A percentile compares a stretch with the other conserved stretches of the same genome.
phyloP scores from a whole-genome alignment of 2,329 filamentous ascomycete genomes.

The Claviceps paspali region DNA sequence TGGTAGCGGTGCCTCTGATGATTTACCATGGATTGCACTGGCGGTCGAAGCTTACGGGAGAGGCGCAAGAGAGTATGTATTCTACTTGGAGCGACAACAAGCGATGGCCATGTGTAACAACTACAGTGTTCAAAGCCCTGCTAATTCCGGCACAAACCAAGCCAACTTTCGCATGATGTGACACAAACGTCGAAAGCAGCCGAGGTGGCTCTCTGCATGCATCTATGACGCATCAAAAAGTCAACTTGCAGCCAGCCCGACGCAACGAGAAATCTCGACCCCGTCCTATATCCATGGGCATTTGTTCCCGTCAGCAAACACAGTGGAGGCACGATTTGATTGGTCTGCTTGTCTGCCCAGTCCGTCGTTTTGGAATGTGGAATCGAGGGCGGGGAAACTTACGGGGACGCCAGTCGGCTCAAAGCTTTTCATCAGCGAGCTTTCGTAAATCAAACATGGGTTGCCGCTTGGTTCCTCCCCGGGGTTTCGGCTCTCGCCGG shows the following conservation, averaged over 20 bases:
- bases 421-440: conserved; percentile 45
- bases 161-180: neutral
- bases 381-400: conserved; percentile 21
- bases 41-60: no score
- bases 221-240: conserved; percentile 1
- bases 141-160: no score
- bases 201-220: neutral
- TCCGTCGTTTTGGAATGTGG: neutral
- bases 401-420: conserved; percentile 53
- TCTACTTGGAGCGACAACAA: neutral
- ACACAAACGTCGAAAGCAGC: neutral
- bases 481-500: conserved; percentile 6
- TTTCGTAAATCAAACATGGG: conserved; percentile 51
- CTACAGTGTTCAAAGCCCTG: neutral
- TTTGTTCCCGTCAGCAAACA: neutral
- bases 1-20: no score
- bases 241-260: neutral
- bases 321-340: no score
- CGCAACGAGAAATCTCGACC: conserved; percentile 48
- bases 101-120: neutral
- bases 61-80: neutral
- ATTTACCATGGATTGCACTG: no score
- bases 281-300: conserved; percentile 37
- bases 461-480: conserved; percentile 32
- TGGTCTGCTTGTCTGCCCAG: neutral